These are phyloP conservation scores for Candida broadrunensis DNA, from an alignment of 805 yeast species.

Conservation along the genomic window DNA sequence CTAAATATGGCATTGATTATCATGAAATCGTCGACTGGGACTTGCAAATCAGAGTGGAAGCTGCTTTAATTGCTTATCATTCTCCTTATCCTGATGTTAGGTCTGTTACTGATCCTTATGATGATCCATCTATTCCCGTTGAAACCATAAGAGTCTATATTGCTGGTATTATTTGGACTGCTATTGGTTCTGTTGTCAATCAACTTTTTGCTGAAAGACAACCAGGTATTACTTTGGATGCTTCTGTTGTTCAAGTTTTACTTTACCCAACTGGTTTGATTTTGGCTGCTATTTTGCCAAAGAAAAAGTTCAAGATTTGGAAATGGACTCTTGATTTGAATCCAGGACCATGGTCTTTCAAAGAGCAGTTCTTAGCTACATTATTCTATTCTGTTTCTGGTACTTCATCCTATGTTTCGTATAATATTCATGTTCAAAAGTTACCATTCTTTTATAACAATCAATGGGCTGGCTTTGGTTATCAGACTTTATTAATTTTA, in stretches of 20 bases:
- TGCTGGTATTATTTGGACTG: constrained; percentile 47
- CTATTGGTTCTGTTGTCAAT: constrained; percentile 52
- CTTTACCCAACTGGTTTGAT: constrained; percentile 42
- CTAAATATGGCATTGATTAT: neutral
- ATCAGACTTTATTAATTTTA: constrained; percentile 16
- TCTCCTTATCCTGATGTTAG: constrained; percentile 30
- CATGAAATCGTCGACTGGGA: constrained; percentile 4
- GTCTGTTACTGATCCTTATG: constrained; percentile 25
- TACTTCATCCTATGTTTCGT: constrained; percentile 20
- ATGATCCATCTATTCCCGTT: constrained; percentile 28
- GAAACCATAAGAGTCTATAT: constrained; percentile 48
- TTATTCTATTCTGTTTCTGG: constrained; percentile 34
- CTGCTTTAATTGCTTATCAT: constrained; percentile 32
- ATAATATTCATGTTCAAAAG: constrained; percentile 20
- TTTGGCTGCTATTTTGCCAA: constrained; percentile 30
- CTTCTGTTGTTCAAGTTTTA: constrained; percentile 44
- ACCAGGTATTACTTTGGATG: constrained; percentile 41
- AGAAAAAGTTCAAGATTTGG: constrained; percentile 19
- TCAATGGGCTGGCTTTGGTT: constrained; percentile 23
- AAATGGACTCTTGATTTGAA: constrained; percentile 25
- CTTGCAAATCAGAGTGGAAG: constrained; percentile 34
- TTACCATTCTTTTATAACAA: constrained; percentile 15
- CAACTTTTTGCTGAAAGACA: constrained; percentile 53
- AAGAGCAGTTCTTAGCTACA: constrained; percentile 66
- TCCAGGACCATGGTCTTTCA: constrained; percentile 56